Base-by-base conservation (phyloP, 2,329 filamentous ascomycete genomes). In the Phialophora expanda region DNA sequence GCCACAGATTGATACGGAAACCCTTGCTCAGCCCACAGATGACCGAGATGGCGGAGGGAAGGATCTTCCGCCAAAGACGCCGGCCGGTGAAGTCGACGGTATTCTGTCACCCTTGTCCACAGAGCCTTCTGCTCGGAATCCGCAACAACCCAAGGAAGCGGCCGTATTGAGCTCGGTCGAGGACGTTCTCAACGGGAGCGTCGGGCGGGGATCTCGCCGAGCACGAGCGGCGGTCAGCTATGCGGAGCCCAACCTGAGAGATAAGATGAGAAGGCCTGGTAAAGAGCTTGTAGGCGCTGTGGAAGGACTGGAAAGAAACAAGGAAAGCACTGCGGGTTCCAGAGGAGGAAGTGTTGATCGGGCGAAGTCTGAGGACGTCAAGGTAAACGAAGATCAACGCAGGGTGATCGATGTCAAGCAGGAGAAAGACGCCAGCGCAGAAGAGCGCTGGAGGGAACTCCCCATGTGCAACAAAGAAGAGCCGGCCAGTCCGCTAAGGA, bases 201-300 rank as follows among this genome's bases (percentile, higher is more conserved):
- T 84, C 30, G 82, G 85, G 30, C 84, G 91, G 53, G 85, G 86
- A 24, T 89, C 88, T 71, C 83, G 91, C 70, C 85, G 91, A 69
- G 86, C 87, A 56, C 84, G 89, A 72, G 80, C 86, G 11, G 83
- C 87, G 57, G 85, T 95, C 67, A 94, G 90, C 79, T 95, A 95
- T 76, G 90, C 90, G 11, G 90, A 94, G 76, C 91, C 91, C 1
- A 94, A 90, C 73, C 81, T 95, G 50, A 85, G 90, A 68, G 90
- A 89, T 74, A 95, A 95, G 79, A 93, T 95, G 91, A 86, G 91
- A 65, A 85, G 91, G 66, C 90, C 91, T 24, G 90, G 89, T 1
- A 91, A 91, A 74, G 87, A 91, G 69, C 78, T 93, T 9, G 86
- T 89, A 41, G 90, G 93, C 75, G 91, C 90, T 1, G 90, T 94